Evolutionary conservation across 2,329 filamentous ascomycete species (phyloP).

Genomic region (Plenodomus lindquistii): DNA sequence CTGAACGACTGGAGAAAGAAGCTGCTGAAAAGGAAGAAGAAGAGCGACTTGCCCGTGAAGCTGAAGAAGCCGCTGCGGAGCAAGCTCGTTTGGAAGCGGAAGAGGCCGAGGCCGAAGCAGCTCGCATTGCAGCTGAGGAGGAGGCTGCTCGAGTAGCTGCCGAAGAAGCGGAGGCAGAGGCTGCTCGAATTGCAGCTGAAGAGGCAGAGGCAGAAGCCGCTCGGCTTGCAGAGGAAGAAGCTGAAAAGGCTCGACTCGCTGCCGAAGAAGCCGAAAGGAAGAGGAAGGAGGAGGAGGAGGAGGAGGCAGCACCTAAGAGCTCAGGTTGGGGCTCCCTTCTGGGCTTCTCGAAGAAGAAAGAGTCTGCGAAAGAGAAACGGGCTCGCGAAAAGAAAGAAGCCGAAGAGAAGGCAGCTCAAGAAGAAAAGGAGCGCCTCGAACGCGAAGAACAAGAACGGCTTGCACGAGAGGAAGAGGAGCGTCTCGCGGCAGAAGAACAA

Average conservation of each 20-base stretch:
- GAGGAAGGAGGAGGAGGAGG: constrained; percentile 27
- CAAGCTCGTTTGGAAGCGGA: constrained; percentile 26
- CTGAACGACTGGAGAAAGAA: constrained; percentile 34
- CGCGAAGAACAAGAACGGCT: constrained; percentile 21
- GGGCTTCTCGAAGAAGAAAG: constrained; percentile 45
- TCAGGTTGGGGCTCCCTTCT: constrained; percentile 31
- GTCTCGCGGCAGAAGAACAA: constrained; percentile 5
- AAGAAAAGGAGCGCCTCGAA: constrained; percentile 29
- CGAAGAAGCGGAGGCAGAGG: constrained; percentile 10
- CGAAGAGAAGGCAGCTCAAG: constrained; percentile 26
- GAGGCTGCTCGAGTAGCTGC: constrained; percentile 1
- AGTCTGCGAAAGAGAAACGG: constrained; percentile 34
- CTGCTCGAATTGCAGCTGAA: not conserved
- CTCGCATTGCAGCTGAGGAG: constrained; percentile 10
- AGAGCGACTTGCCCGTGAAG: constrained; percentile 26
- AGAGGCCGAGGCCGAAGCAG: constrained; percentile 23
- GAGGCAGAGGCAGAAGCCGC: constrained; percentile 10
- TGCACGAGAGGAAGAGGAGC: constrained; percentile 7
- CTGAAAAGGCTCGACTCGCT: constrained; percentile 5
- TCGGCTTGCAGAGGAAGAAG: constrained; percentile 24
- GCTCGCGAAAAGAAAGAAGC: constrained; percentile 43
- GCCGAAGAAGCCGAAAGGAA: constrained; percentile 26
- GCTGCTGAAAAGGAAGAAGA: constrained; percentile 49
- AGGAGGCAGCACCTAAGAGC: constrained; percentile 33
- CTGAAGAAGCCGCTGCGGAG: constrained; percentile 34